Evolutionary conservation across 2,329 filamentous ascomycete species (phyloP).

Genomic region (Cladorrhinum sp.): DNA sequence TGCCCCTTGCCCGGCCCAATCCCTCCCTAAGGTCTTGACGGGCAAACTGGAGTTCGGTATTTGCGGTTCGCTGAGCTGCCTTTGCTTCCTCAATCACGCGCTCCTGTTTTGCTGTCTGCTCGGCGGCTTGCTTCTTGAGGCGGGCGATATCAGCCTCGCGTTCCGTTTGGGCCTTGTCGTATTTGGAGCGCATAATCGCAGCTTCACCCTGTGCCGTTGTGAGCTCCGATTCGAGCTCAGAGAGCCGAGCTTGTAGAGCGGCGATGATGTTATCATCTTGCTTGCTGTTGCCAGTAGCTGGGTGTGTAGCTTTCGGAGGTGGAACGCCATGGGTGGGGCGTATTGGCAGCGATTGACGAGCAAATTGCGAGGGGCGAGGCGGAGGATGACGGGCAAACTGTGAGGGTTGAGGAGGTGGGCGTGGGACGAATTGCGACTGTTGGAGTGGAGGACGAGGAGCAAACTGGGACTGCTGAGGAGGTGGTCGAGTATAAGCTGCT

Average conservation of each 20-base stretch:
- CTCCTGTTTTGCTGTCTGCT: constrained; percentile 62
- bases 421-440: constrained; percentile 26
- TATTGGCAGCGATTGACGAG: background rate
- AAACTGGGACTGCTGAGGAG: constrained; percentile 6
- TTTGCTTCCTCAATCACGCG: constrained; percentile 62
- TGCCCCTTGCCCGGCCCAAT: constrained; percentile 40
- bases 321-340: constrained; percentile 22
- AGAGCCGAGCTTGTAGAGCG: constrained; percentile 51
- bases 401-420: constrained; percentile 34
- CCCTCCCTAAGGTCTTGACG: constrained; percentile 68
- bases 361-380: constrained; percentile 22
- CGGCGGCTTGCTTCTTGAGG: constrained; percentile 61
- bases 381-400: constrained; percentile 41
- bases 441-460: constrained; percentile 7
- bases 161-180: constrained; percentile 58
- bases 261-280: constrained; percentile 38
- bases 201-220: constrained; percentile 67
- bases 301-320: constrained; percentile 29
- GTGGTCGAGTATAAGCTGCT: background rate
- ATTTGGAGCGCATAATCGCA: constrained; percentile 70
- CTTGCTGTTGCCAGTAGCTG: constrained; percentile 33
- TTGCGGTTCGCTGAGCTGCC: constrained; percentile 61
- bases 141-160: constrained; percentile 61
- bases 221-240: constrained; percentile 54
- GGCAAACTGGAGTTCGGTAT: constrained; percentile 70